phyloP scores from a whole-genome alignment of 495 filamentous ascomycete species.

The Paragyromitra xinjiangensis region DNA sequence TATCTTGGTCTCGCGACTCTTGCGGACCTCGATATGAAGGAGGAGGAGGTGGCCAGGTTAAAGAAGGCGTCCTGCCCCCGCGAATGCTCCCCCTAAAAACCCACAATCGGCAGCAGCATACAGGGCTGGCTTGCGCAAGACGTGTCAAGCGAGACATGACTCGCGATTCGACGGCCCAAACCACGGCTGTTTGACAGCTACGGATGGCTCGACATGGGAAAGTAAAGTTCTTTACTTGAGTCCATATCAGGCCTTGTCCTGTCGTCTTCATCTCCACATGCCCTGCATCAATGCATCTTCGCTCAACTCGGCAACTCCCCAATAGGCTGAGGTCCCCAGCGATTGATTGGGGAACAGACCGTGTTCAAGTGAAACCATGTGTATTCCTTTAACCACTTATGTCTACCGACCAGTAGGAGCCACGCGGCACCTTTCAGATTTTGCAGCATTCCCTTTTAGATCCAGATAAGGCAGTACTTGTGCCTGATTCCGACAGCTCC shows the following conservation, averaged over 20 bases:
- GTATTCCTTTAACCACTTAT: slow-evolving; percentile 17
- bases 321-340: slow-evolving; percentile 9
- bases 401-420: slow-evolving; percentile 23
- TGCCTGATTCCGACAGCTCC: slow-evolving; percentile 15
- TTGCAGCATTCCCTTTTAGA: too few relatives aligned
- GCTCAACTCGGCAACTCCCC: slow-evolving; percentile 20
- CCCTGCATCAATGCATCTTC: slow-evolving; percentile 29
- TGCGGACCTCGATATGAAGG: slow-evolving; percentile 10
- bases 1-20: slow-evolving; percentile 49
- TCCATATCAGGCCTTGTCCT: slow-evolving; percentile 19
- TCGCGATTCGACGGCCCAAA: slow-evolving; percentile 17
- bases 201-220: slow-evolving; percentile 39
- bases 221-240: slow-evolving; percentile 11
- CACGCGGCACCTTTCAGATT: slow-evolving; percentile 17
- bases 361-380: slow-evolving; percentile 23
- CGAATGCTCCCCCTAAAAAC: slow-evolving; percentile 14
- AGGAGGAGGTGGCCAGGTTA: slow-evolving; percentile 36
- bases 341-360: neutral
- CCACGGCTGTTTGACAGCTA: slow-evolving; percentile 26
- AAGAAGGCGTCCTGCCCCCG: slow-evolving; percentile 30
- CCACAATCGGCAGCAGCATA: slow-evolving; percentile 13
- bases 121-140: slow-evolving; percentile 50
- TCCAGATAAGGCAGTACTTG: too few relatives aligned
- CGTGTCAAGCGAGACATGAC: slow-evolving; percentile 47
- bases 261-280: slow-evolving; percentile 41